Conservation (phyloP, 225 moss, liverwort and hornwort genomes). For the Pseudisothecium myosuroides region DNA sequence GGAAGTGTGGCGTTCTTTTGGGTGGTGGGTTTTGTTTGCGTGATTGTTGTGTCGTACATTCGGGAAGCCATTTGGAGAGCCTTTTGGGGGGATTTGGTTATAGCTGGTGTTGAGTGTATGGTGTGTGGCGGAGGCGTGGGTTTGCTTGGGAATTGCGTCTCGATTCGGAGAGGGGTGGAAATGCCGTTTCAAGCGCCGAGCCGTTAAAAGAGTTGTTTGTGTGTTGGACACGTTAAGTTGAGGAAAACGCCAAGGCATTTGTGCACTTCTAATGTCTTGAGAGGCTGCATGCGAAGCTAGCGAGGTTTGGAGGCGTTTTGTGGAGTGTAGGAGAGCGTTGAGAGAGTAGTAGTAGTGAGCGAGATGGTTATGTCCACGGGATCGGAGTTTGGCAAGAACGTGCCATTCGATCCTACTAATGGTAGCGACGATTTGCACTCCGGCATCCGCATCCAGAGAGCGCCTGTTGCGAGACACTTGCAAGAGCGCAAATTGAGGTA, state of each 20-base stretch:
- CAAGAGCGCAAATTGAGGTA: slow-evolving; percentile 6
- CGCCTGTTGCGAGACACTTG: background rate
- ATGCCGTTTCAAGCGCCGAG: slow-evolving; percentile 7
- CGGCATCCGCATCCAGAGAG: background rate
- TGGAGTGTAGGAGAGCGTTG: background rate
- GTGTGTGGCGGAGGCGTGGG: background rate
- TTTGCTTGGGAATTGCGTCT: background rate
- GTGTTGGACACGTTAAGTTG: background rate
- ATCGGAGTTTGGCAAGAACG: background rate
- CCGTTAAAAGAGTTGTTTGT: background rate
- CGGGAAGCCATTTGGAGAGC: background rate
- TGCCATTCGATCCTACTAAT: background rate
- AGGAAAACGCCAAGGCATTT: background rate
- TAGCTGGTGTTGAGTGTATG: background rate
- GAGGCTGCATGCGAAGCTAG: background rate
- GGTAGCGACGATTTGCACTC: background rate
- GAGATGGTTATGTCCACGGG: slow-evolving; percentile 14
- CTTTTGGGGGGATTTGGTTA: background rate
- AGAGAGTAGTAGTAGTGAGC: background rate
- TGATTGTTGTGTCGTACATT: background rate
- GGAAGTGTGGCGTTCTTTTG: background rate
- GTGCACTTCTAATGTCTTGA: background rate
- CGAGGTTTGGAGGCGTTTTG: background rate
- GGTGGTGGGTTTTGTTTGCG: background rate
- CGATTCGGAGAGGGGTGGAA: background rate